Percentiles rank a stretch among this genome's conserved stretches.
Conservation (phyloP, 2,329 filamentous ascomycete species). For the Colletotrichum musicola region DNA sequence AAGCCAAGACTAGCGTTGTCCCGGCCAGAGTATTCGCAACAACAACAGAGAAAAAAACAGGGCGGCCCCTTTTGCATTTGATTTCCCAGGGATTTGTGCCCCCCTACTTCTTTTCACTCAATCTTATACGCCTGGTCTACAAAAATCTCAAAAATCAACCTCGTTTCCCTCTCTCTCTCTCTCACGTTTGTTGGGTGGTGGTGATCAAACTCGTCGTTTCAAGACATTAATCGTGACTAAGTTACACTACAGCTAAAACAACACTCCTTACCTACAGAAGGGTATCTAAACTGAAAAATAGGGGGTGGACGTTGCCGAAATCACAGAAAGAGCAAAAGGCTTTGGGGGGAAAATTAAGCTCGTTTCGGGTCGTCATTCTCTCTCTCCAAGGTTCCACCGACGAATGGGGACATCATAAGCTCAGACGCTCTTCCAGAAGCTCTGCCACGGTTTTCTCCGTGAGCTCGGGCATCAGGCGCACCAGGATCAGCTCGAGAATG, state of each 20-base stretch:
- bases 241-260: background rate
- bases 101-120: slow-evolving; percentile 3
- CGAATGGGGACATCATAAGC: slow-evolving; percentile 39
- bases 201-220: too few species aligned
- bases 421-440: slow-evolving; percentile 79
- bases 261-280: slow-evolving; percentile 17
- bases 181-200: too few species aligned
- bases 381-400: too few species aligned
- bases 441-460: slow-evolving; percentile 77
- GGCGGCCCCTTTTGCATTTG: slow-evolving; percentile 39
- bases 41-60: slow-evolving; percentile 12
- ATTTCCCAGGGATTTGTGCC: slow-evolving; percentile 30
- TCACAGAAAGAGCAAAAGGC: background rate
- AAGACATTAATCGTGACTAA: background rate
- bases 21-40: slow-evolving; percentile 22
- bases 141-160: slow-evolving; percentile 16
- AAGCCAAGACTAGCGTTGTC: slow-evolving; percentile 4
- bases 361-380: too few species aligned
- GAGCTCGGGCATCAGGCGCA: slow-evolving; percentile 87
- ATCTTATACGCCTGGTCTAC: slow-evolving; percentile 15
- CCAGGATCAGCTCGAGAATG: slow-evolving; percentile 84
- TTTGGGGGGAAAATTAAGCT: too few species aligned
- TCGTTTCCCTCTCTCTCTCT: slow-evolving; percentile 18
- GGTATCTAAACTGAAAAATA: slow-evolving; percentile 32
- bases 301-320: background rate